Evolutionary conservation across 805 yeast species (phyloP), one percentile per base, ranked within the genome.

Genomic region (Danielozyma ontarioensis): DNA sequence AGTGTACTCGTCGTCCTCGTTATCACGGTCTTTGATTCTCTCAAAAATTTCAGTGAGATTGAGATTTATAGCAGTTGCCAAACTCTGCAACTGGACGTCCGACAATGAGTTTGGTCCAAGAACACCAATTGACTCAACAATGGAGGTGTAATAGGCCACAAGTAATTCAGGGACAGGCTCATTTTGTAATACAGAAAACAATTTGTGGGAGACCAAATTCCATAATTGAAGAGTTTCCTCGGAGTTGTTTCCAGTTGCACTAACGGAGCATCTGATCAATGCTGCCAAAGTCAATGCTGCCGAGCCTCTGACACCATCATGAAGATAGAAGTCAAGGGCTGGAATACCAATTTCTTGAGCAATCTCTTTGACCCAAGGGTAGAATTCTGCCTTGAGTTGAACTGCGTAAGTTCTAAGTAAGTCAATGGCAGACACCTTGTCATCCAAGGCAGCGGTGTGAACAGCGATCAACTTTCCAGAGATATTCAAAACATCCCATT

Each of bases 381-480:
- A 82, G 58, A 93, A 93, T 34, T 76, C 82, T 16, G 75, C 89
- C 41, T 84, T 86, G 42, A 93, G 72, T 40, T 84, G 83, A 30
- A 82, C 79, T 12, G 96, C 95, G 53, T 93, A 93, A 4, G 81
- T 76, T 43, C 86, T 76, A 34, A 93, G 66, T 33, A 90, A 66
- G 52, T 90, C 97, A 68, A 93, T 85, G 5, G 97, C 97, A 27
- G 82, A 74, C 3, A 86, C 89, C 61, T 93, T 93, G 42, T 90
- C 97, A 53, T 93, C 98, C 38, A 93, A 70, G n/a, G 85, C 68
- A 10, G 96, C 87, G 3, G 97, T 89, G 54, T 90, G 95, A 33
- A 93, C 87, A 15, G 97, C 97, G 50, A 93, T 78, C 51, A 86
- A 89, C 57, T 87, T 89, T 34, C 97, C 98, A 19, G 86, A 79